Conservation (phyloP, 441 rosid species). For the Viola pubescens region DNA sequence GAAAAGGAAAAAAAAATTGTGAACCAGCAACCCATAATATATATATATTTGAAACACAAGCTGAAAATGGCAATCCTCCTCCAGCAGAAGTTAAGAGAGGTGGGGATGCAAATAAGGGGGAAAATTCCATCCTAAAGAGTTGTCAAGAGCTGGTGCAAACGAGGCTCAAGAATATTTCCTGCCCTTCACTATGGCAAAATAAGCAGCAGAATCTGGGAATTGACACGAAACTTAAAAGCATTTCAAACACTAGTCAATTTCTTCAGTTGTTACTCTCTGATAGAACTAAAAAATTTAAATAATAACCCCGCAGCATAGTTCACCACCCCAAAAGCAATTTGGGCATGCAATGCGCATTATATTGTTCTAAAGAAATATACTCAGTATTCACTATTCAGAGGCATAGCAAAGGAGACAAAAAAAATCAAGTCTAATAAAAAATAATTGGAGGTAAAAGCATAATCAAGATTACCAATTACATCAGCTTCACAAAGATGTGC, state of each 20-base stretch:
- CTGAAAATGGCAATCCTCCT: neutral
- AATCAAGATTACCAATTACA: constrained; percentile 58
- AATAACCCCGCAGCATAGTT: too few relatives aligned
- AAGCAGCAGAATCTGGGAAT: neutral
- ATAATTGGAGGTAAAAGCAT: constrained; percentile 6
- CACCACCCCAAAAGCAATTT: neutral
- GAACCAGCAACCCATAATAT: neutral
- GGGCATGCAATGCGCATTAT: neutral
- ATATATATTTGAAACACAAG: neutral
- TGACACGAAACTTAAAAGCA: neutral
- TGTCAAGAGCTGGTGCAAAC: neutral
- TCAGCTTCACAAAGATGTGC: constrained; percentile 94
- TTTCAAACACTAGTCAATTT: too few relatives aligned
- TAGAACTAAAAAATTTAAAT: too few relatives aligned
- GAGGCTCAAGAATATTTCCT: neutral
- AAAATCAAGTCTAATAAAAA: neutral
- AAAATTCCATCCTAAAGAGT: neutral
- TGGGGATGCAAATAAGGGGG: neutral
- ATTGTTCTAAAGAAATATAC: neutral
- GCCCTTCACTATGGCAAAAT: neutral
- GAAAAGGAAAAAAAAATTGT: neutral
- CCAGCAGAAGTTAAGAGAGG: neutral
- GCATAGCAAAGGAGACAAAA: neutral
- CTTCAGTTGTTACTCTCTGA: too few relatives aligned
- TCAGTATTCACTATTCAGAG: neutral